These are phyloP conservation scores for Phytophthora nicotianae DNA, from an alignment of 352 stramenopile genomes.

Conservation along the genomic window DNA sequence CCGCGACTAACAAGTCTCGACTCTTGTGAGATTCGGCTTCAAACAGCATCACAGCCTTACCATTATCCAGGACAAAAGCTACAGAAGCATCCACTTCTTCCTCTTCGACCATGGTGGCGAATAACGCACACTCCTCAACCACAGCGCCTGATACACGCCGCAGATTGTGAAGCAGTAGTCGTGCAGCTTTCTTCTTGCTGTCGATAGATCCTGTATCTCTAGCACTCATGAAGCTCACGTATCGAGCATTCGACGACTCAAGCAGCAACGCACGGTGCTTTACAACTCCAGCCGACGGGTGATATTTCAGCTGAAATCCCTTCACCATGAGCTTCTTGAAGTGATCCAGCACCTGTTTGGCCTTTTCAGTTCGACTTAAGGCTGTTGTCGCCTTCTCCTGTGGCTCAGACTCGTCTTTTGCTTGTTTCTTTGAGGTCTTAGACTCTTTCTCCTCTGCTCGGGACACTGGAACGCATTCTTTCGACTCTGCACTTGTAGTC, in stretches of 20 bases:
- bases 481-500: slow-evolving; percentile 6
- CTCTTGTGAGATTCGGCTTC: slow-evolving; percentile 70
- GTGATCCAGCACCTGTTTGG: slow-evolving; percentile 62
- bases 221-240: slow-evolving; percentile 61
- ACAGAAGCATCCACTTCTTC: slow-evolving; percentile 22
- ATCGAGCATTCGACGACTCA: slow-evolving; percentile 42
- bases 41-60: slow-evolving; percentile 66
- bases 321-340: slow-evolving; percentile 80
- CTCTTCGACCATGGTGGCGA: slow-evolving; percentile 34
- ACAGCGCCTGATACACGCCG: slow-evolving; percentile 44
- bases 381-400: slow-evolving; percentile 15
- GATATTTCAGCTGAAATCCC: slow-evolving; percentile 68
- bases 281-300: slow-evolving; percentile 46
- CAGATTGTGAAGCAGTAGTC: slow-evolving; percentile 64
- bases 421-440: slow-evolving; percentile 18
- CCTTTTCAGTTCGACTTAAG: slow-evolving; percentile 47
- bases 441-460: slow-evolving; percentile 13
- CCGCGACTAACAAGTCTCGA: slow-evolving; percentile 69
- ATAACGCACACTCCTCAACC: slow-evolving; percentile 37
- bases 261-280: slow-evolving; percentile 59
- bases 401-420: slow-evolving; percentile 9
- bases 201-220: slow-evolving; percentile 26
- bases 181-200: slow-evolving; percentile 57
- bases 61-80: slow-evolving; percentile 64
- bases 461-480: background rate